Base-by-base conservation (phyloP, 345 rosid genomes). In the Eucalyptus curtisii region DNA sequence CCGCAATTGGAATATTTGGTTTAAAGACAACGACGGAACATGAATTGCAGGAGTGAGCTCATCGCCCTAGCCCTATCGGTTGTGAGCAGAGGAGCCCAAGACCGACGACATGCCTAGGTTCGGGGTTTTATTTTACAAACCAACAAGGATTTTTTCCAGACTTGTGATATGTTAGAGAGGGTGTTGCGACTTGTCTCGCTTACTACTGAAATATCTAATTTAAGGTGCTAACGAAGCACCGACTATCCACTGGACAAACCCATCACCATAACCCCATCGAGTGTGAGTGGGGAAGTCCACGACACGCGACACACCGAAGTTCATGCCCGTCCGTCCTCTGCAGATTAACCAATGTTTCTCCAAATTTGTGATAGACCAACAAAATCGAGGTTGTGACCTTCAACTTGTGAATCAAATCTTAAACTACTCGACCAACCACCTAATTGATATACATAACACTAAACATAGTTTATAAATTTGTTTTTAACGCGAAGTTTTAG, bases 171-270 rank as follows among this genome's bases (percentile, higher is more conserved):
- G 19, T 7, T n/a, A 7, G 20, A n/a, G 10, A 13, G 8, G 3
- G 20, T 52, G 6, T 15, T 2, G 19, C 4, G 33, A 30, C 1
- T 4, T 13, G 4, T 6, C 17, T 61, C 4, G 7, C 8, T 13
- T 13, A n/a, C 11, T 12, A n/a, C 6, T 61, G 10, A 7, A 13
- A 64, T 7, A n/a, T 64, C 14, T 13, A 4, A 8, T 64, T 64
- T 64, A n/a, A 64, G 9, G 20, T 7, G 37, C 0, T 14, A 14
- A 64, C 5, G 20, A 64, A 64, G 5, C 10, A 64, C 2, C 10
- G 0, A 14, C 0, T n/a, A 7, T 1, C 5, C 19, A 64, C 0
- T 7, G 37, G 76, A 31, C 19, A 14, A 64, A 14, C 10, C 19
- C 8, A 2, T 64, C 14, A 12, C 7, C 14, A 5, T 13, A 27